phyloP scores from a whole-genome alignment of 139 green algal genomes.

The Tetraselmis striata region DNA sequence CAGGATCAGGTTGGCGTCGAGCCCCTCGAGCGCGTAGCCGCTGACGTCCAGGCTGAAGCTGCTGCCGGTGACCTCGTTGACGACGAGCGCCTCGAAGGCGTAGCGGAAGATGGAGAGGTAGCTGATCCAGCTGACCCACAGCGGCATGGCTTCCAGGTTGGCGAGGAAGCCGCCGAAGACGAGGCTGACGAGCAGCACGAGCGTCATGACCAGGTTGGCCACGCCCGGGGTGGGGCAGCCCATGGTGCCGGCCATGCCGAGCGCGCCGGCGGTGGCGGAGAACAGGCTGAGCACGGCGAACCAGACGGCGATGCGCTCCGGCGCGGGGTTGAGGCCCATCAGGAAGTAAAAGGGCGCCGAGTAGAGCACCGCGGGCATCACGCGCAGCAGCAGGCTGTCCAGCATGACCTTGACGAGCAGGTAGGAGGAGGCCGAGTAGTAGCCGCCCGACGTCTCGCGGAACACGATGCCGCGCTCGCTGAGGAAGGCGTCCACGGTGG shows the following conservation, averaged over 20 bases:
- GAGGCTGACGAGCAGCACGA: constrained; percentile 66
- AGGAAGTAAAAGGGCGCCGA: constrained; percentile 64
- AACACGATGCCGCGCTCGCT: constrained; percentile 53
- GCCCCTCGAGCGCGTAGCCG: constrained; percentile 7
- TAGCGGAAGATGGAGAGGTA: constrained; percentile 51
- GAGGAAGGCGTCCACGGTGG: constrained; percentile 58
- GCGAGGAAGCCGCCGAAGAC: constrained; percentile 67
- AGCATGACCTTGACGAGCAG: constrained; percentile 52
- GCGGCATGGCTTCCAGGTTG: constrained; percentile 44
- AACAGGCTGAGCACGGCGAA: constrained; percentile 34
- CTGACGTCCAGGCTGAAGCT: constrained; percentile 30
- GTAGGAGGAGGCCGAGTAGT: constrained; percentile 56
- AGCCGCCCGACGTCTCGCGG: constrained; percentile 36
- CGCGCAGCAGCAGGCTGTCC: constrained; percentile 67
- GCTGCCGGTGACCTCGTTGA: constrained; percentile 50
- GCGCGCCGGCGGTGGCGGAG: constrained; percentile 39
- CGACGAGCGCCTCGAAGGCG: constrained; percentile 41
- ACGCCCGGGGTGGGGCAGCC: constrained; percentile 38
- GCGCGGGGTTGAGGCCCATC: constrained; percentile 33
- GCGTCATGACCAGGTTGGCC: constrained; percentile 65
- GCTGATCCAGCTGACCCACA: constrained; percentile 48
- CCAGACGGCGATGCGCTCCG: constrained; percentile 25
- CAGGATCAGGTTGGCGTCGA: constrained; percentile 36
- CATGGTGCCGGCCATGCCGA: constrained; percentile 47
- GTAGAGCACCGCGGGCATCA: constrained; percentile 55